Evolutionary conservation across 2,329 filamentous ascomycete genomes (phyloP).

Genomic region (Dactylellina leptospora): DNA sequence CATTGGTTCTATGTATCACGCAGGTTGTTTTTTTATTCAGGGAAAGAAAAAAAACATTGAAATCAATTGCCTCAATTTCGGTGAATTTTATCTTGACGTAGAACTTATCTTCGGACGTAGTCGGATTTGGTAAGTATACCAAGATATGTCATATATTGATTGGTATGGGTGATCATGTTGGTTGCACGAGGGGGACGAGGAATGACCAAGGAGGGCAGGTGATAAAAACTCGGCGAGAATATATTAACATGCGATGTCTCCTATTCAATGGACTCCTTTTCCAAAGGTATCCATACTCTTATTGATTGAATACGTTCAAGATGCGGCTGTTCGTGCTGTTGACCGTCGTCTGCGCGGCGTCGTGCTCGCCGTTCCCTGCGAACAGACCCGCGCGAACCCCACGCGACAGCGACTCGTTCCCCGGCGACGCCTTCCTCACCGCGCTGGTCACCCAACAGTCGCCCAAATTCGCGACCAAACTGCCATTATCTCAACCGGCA

Average conservation of each 20-base stretch:
- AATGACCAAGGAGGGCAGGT: too few species aligned
- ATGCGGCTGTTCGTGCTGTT: too few species aligned
- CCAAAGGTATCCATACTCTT: too few species aligned
- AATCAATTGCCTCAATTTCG: conserved; percentile 41
- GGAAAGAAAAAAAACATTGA: conserved; percentile 49
- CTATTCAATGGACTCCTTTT: too few species aligned
- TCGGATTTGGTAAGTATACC: too few species aligned
- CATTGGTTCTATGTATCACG: conserved; percentile 47
- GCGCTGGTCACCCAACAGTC: neutral
- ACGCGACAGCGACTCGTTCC: neutral
- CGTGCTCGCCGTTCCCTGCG: neutral
- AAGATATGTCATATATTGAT: too few species aligned
- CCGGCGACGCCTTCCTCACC: neutral
- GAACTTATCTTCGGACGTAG: too few species aligned
- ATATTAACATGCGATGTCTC: too few species aligned
- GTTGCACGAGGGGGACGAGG: too few species aligned
- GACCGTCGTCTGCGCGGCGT: neutral
- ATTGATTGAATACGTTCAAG: too few species aligned
- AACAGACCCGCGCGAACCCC: neutral
- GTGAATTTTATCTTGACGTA: conserved; percentile 20
- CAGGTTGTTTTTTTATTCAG: conserved; percentile 40
- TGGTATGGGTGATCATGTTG: too few species aligned
- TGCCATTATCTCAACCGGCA: neutral
- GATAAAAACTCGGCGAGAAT: too few species aligned
- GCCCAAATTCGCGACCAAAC: neutral